phyloP scores from a whole-genome alignment of 768 basidiomycete genomes.

The Russula sp. region DNA sequence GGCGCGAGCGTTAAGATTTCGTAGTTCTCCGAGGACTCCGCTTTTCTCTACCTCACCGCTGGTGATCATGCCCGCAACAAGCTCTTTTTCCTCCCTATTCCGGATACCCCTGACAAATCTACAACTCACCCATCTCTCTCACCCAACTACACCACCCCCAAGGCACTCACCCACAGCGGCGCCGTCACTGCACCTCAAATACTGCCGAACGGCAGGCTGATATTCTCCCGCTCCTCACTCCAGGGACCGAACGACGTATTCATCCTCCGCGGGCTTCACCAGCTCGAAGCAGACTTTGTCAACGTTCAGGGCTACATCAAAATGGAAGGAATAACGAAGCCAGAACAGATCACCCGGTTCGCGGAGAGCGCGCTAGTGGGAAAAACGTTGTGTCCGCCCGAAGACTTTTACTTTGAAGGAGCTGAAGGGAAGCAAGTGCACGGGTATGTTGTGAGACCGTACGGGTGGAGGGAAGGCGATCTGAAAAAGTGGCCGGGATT shows the following conservation, averaged over 20 bases:
- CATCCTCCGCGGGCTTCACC: slow-evolving; percentile 46
- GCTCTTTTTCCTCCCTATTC: slow-evolving; percentile 62
- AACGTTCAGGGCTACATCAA: slow-evolving; percentile 25
- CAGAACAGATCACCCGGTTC: slow-evolving; percentile 61
- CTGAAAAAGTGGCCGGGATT: slow-evolving; percentile 67
- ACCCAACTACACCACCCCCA: slow-evolving; percentile 45
- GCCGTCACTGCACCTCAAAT: slow-evolving; percentile 57
- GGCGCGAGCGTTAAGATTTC: background rate
- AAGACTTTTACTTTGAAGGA: slow-evolving; percentile 89
- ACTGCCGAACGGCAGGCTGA: slow-evolving; percentile 52
- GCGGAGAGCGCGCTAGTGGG: slow-evolving; percentile 47
- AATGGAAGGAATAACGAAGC: slow-evolving; percentile 37
- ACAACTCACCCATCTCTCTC: slow-evolving; percentile 45
- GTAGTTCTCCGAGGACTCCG: slow-evolving; percentile 71
- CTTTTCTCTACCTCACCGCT: slow-evolving; percentile 63
- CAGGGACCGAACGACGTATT: slow-evolving; percentile 78
- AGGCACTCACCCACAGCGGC: slow-evolving; percentile 52
- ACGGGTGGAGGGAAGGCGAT: slow-evolving; percentile 61
- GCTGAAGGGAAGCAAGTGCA: slow-evolving; percentile 71
- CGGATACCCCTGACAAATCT: slow-evolving; percentile 53
- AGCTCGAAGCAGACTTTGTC: slow-evolving; percentile 32
- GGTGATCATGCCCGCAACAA: slow-evolving; percentile 77
- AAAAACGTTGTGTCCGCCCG: slow-evolving; percentile 55
- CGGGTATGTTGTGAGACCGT: slow-evolving; percentile 79
- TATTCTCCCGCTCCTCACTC: slow-evolving; percentile 71